phyloP scores from a whole-genome alignment of 768 basidiomycete genomes.

The Hygrocybe punicea region DNA sequence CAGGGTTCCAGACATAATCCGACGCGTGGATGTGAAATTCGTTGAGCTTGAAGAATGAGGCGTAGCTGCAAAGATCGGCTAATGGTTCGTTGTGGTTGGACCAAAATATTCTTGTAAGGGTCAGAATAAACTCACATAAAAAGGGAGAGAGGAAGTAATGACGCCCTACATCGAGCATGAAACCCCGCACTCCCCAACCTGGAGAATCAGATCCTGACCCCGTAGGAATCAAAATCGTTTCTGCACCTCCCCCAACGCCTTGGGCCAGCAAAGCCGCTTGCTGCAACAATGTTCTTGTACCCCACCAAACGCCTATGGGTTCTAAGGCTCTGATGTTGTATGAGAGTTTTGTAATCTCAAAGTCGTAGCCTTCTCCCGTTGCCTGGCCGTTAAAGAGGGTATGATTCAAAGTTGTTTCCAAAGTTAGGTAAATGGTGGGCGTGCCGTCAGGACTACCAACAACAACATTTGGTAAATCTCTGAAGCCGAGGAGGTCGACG shows the following conservation, averaged over 20 bases:
- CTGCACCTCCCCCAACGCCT: slow-evolving; percentile 6
- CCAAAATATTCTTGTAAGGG: background rate
- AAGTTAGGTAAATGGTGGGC: slow-evolving; percentile 31
- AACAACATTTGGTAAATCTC: slow-evolving; percentile 20
- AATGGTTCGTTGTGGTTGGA: slow-evolving; percentile 2
- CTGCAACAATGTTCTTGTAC: slow-evolving; percentile 43
- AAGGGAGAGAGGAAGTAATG: slow-evolving; percentile 43
- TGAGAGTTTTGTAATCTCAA: slow-evolving; percentile 26
- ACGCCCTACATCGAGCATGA: slow-evolving; percentile 46
- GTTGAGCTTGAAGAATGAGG: slow-evolving; percentile 46
- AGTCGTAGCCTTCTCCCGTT: slow-evolving; percentile 41
- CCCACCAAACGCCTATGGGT: slow-evolving; percentile 43
- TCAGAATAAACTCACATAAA: slow-evolving; percentile 26
- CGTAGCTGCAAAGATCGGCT: slow-evolving; percentile 45
- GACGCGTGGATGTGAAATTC: slow-evolving; percentile 44
- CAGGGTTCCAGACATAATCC: slow-evolving; percentile 43
- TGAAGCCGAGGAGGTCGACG: slow-evolving; percentile 28
- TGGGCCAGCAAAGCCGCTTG: slow-evolving; percentile 32
- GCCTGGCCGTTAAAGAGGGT: slow-evolving; percentile 36
- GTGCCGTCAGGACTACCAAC: slow-evolving; percentile 5
- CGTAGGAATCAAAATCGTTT: slow-evolving; percentile 27
- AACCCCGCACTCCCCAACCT: slow-evolving; percentile 44
- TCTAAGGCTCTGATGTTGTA: slow-evolving; percentile 35
- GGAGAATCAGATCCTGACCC: slow-evolving; percentile 40
- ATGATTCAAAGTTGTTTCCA: slow-evolving; percentile 25